A percentile compares a stretch with the other conserved stretches of the same genome.
Evolutionary conservation across 495 filamentous ascomycete species (phyloP).

Genomic region (Aspergillus saccharolyticus): DNA sequence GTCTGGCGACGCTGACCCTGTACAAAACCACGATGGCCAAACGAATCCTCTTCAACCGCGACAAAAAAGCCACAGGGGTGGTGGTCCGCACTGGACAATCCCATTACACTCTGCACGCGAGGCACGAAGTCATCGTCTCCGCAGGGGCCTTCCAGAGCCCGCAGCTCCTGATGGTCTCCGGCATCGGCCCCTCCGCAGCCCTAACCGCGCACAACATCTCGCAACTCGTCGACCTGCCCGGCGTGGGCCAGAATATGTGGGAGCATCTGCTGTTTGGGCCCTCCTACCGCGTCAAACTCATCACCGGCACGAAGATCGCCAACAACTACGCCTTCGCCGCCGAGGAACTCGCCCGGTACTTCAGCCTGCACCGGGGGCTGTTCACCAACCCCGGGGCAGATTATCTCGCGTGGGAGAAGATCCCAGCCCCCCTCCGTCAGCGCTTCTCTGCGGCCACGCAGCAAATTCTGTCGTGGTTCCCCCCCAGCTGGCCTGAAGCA

Average conservation of each 20-base stretch:
- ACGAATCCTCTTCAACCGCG: constrained; percentile 21
- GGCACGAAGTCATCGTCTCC: constrained; percentile 50
- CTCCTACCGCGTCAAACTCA: constrained; percentile 18
- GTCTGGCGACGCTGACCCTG: constrained; percentile 9
- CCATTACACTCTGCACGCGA: constrained; percentile 28
- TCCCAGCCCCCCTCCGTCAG: constrained; percentile 27
- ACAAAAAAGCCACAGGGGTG: constrained; percentile 21
- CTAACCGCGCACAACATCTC: constrained; percentile 35
- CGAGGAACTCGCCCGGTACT: constrained; percentile 4
- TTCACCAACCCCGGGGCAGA: constrained; percentile 36
- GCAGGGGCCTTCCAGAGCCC: constrained; percentile 40
- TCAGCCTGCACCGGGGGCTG: constrained; percentile 22
- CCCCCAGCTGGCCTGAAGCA: constrained; percentile 55
- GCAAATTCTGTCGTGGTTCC: constrained; percentile 28
- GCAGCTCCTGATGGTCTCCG: constrained; percentile 27
- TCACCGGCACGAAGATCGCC: constrained; percentile 8
- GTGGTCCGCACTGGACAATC: constrained; percentile 1
- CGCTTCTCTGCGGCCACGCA: constrained; percentile 18
- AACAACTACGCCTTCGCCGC: background rate
- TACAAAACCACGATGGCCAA: constrained; percentile 21
- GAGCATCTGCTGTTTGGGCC: constrained; percentile 33
- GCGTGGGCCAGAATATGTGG: constrained; percentile 48
- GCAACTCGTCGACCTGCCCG: constrained; percentile 36
- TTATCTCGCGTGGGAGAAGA: constrained; percentile 46
- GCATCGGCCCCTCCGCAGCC: constrained; percentile 35